These are phyloP conservation scores for Microbotryum violaceum DNA, from an alignment of 1,284 basidiomycete genomes.

Conservation along the genomic window DNA sequence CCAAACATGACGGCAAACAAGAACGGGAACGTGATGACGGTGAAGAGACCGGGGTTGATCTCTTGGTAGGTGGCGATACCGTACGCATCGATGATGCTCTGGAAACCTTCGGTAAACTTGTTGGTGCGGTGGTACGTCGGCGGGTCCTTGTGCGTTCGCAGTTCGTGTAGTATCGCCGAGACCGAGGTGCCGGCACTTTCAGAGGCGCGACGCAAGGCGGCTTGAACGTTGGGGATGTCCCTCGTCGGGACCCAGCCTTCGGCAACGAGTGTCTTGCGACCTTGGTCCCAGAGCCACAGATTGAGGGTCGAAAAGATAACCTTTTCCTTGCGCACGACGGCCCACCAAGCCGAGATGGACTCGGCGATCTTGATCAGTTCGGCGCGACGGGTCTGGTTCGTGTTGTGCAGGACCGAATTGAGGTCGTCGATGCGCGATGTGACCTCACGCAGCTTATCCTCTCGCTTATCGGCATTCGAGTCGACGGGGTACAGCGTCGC, in stretches of 20 bases:
- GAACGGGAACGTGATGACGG: conserved; percentile 58
- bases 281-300: conserved; percentile 86
- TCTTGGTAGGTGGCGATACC: conserved; percentile 94
- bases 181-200: conserved; percentile 89
- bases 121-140: conserved; percentile 94
- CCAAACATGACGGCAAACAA: conserved; percentile 99
- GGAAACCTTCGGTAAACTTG: conserved; percentile 96
- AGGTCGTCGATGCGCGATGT: conserved; percentile 85
- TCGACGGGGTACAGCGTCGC: conserved; percentile 95
- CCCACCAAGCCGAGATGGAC: conserved; percentile 79
- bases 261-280: conserved; percentile 89
- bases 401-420: conserved; percentile 82
- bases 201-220: conserved; percentile 84
- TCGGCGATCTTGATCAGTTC: conserved; percentile 85
- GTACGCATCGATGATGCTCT: conserved; percentile 96
- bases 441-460: conserved; percentile 82
- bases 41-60: conserved; percentile 80
- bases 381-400: conserved; percentile 70
- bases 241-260: conserved; percentile 96
- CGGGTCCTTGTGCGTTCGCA: conserved; percentile 81
- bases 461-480: conserved; percentile 82
- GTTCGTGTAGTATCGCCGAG: conserved; percentile 84
- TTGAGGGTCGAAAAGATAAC: conserved; percentile 90
- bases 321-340: conserved; percentile 92
- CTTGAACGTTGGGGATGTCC: conserved; percentile 79